Evolutionary conservation across 2,329 filamentous ascomycete species (phyloP).

Genomic region (Pezicula carpinea): DNA sequence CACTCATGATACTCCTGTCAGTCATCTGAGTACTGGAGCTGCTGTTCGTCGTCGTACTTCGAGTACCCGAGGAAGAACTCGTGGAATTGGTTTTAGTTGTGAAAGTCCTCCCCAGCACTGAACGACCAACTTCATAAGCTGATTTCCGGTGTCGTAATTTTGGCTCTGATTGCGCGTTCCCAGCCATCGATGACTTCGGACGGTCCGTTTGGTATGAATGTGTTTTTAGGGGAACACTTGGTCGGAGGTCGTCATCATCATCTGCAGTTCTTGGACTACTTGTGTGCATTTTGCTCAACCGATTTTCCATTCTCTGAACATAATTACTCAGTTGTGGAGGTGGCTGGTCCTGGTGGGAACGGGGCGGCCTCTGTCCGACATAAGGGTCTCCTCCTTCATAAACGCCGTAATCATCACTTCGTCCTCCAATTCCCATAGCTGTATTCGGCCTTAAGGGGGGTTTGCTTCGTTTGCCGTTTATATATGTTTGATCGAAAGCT

Average conservation of each 20-base stretch:
- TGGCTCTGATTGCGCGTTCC: constrained; percentile 33
- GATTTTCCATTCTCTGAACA: constrained; percentile 85
- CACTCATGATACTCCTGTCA: constrained; percentile 87
- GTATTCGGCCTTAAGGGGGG: constrained; percentile 57
- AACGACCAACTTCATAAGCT: constrained; percentile 70
- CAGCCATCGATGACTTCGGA: constrained; percentile 55
- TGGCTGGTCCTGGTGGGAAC: constrained; percentile 44
- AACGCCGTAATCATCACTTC: constrained; percentile 43
- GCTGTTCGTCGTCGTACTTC: constrained; percentile 60
- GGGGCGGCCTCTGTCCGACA: constrained; percentile 15
- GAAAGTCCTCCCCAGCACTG: constrained; percentile 69
- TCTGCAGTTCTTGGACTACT: constrained; percentile 10
- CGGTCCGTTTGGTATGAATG: constrained; percentile 37
- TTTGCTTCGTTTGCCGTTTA: constrained; percentile 27
- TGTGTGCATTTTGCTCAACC: constrained; percentile 43
- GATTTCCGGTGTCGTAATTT: constrained; percentile 64
- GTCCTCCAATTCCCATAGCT: constrained; percentile 63
- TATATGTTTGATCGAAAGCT: constrained; percentile 57
- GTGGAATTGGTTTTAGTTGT: constrained; percentile 87
- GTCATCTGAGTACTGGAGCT: constrained; percentile 73
- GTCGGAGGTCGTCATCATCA: constrained; percentile 16
- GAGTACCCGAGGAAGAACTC: constrained; percentile 67
- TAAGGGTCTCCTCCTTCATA: constrained; percentile 42
- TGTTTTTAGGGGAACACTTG: constrained; percentile 42
- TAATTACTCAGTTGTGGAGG: constrained; percentile 78